These are phyloP conservation scores for Danielozyma ontarioensis DNA, from an alignment of 805 yeast species.

Conservation along the genomic window DNA sequence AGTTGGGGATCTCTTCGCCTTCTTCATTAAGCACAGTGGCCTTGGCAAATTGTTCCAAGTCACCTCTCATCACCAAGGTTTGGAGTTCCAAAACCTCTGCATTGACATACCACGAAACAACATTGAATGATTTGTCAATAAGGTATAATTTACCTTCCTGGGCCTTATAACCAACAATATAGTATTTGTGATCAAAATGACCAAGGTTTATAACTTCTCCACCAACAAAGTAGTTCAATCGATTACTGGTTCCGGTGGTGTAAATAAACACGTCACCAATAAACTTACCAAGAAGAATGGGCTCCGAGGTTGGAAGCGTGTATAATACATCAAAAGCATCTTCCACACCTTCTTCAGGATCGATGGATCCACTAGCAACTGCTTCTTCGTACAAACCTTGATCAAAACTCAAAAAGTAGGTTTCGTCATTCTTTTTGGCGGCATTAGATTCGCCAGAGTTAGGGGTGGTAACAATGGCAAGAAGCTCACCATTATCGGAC, in stretches of 20 bases:
- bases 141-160: constrained; percentile 87
- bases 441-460: constrained; percentile 18
- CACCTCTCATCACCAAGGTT: constrained; percentile 93
- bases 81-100: constrained; percentile 89
- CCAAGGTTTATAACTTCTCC: constrained; percentile 88
- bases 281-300: constrained; percentile 86
- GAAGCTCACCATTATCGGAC: constrained; percentile 90
- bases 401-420: constrained; percentile 73
- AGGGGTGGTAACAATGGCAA: constrained; percentile 53
- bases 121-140: constrained; percentile 84
- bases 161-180: constrained; percentile 82
- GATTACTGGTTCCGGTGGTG: constrained; percentile 73
- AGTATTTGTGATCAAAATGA: constrained; percentile 86
- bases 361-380: constrained; percentile 49
- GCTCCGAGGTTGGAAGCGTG: constrained; percentile 66
- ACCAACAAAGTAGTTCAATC: constrained; percentile 92
- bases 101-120: constrained; percentile 75
- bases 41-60: constrained; percentile 59
- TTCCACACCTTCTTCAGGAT: constrained; percentile 85
- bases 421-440: constrained; percentile 51
- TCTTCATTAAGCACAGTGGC: constrained; percentile 27
- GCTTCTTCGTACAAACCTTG: constrained; percentile 63
- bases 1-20: constrained; percentile 34
- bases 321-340: constrained; percentile 78
- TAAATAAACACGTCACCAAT: constrained; percentile 95